Evolutionary conservation across 768 basidiomycete species (phyloP), one percentile per base, ranked within the genome.

Genomic region (Paxillus involutus): DNA sequence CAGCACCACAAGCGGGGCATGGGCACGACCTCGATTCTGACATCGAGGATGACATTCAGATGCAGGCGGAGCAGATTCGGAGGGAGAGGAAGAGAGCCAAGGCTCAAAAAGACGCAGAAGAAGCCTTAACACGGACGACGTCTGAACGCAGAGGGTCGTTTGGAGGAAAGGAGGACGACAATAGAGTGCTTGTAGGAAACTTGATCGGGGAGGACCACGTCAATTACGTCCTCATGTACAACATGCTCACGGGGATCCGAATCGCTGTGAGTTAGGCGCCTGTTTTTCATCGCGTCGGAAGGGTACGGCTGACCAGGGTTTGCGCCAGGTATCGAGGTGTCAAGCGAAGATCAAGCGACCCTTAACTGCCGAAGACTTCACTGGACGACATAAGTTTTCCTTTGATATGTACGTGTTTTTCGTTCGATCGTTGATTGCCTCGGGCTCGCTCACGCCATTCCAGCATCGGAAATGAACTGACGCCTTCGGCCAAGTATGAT

Each of bases 171-270:
- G 71, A 66, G 42, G 78, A 80, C 17, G 84, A 85, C 46, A 74
- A 80, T 29, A 73, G 69, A 49, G 86, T 88, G 4, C 73, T 95
- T 12, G 91, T 98, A 0, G 97, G 97, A 1, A 98, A 98, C 69
- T 74, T 98, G 60, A 97, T 99, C 59, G 92, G 94, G n/a, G 95
- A 98, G 69, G 96, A 86, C 64, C 97, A 99, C 73, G 95, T 89
- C 71, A 99, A 99, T 76, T 99, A 98, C 62, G 91, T 98, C 54
- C 75, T 99, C 65, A 98, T 98, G 97, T 99, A 98, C 76, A 98
- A 99, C 76, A 99, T 99, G 97, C 79, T 99, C 64, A 99, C 97
- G 4, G 97, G 97, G 5, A 99, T 99, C 57, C 84, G 97, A 40
- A 94, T 94, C 61, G 95, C 88, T 29, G 95, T 93, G 63, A 66